Percentiles rank a stretch among this genome's conserved stretches.
phyloP scores from a whole-genome alignment of 371 early-diverging fungal species.

The Saksenaea oblongispora region DNA sequence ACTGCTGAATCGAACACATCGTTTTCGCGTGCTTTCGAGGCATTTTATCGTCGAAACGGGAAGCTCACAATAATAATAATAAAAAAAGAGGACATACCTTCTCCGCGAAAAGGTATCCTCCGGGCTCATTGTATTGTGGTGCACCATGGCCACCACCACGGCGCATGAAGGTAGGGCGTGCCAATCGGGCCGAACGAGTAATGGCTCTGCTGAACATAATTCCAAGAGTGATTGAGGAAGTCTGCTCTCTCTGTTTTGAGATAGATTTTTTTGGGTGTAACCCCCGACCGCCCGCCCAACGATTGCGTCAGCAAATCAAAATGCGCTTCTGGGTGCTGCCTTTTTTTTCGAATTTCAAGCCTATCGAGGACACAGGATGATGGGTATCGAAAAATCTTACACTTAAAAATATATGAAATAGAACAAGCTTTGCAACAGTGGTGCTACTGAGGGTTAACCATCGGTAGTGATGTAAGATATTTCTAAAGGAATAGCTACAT shows the following conservation, averaged over 20 bases:
- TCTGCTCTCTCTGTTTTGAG: neutral
- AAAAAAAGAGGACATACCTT: conserved; percentile 48
- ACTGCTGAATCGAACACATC: neutral
- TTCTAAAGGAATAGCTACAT: no score
- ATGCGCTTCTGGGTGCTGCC: no score
- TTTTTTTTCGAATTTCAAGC: no score
- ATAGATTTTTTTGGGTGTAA: neutral
- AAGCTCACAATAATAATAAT: neutral
- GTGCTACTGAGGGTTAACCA: no score
- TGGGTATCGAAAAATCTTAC: no score
- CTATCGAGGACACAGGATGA: no score
- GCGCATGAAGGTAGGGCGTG: conserved; percentile 49
- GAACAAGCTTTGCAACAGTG: no score
- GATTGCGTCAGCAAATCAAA: no score
- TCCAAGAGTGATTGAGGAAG: neutral
- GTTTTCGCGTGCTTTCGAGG: neutral
- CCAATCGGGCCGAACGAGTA: conserved; percentile 50
- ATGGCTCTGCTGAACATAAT: conserved; percentile 45
- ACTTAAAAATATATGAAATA: no score
- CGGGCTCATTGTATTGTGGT: conserved; percentile 63
- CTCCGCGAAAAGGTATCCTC: conserved; percentile 68
- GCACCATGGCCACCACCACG: conserved; percentile 59
- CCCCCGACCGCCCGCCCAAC: no score
- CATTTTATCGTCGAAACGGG: conserved; percentile 4
- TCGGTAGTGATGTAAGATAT: no score